phyloP scores from a whole-genome alignment of 2,329 filamentous ascomycete genomes.

The Hymenoscyphus linearis region DNA sequence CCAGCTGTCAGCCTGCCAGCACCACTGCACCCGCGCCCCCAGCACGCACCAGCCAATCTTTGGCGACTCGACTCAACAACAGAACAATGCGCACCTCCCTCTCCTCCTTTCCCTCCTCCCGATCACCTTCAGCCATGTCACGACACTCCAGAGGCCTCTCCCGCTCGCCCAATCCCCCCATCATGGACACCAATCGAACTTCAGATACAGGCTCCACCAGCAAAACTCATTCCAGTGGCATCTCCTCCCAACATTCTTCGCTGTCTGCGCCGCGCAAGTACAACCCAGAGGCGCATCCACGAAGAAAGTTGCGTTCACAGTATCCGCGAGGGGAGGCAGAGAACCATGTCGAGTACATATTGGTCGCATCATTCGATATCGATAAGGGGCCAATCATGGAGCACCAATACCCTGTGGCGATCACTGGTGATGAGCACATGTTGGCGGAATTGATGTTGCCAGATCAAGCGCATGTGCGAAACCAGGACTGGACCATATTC shows the following conservation, averaged over 20 bases:
- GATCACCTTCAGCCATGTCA: slow-evolving; percentile 54
- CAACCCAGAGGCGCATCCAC: slow-evolving; percentile 46
- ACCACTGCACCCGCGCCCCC: background rate
- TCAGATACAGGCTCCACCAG: slow-evolving; percentile 56
- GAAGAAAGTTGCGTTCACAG: slow-evolving; percentile 62
- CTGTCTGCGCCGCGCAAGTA: slow-evolving; percentile 47
- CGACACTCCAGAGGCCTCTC: slow-evolving; percentile 44
- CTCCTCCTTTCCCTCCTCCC: slow-evolving; percentile 55
- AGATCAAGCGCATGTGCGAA: slow-evolving; percentile 89
- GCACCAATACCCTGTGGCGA: slow-evolving; percentile 90
- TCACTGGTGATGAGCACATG: slow-evolving; percentile 97
- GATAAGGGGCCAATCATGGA: slow-evolving; percentile 97
- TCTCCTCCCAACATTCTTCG: slow-evolving; percentile 55
- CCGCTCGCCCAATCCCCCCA: slow-evolving; percentile 46
- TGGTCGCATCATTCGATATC: slow-evolving; percentile 96
- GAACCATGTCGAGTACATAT: slow-evolving; percentile 97
- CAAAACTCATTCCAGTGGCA: slow-evolving; percentile 53
- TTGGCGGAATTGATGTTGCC: slow-evolving; percentile 96
- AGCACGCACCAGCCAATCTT: background rate
- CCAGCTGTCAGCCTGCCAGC: background rate
- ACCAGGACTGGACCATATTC: slow-evolving; percentile 99
- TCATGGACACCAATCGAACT: slow-evolving; percentile 48
- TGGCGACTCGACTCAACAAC: slow-evolving; percentile 20
- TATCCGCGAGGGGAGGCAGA: slow-evolving; percentile 70
- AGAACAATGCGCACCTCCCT: slow-evolving; percentile 47